Percentiles rank a stretch among this genome's conserved stretches.
These are phyloP conservation scores for Colletotrichum falcatum DNA, from an alignment of 2,329 filamentous ascomycete genomes.

Conservation along the genomic window DNA sequence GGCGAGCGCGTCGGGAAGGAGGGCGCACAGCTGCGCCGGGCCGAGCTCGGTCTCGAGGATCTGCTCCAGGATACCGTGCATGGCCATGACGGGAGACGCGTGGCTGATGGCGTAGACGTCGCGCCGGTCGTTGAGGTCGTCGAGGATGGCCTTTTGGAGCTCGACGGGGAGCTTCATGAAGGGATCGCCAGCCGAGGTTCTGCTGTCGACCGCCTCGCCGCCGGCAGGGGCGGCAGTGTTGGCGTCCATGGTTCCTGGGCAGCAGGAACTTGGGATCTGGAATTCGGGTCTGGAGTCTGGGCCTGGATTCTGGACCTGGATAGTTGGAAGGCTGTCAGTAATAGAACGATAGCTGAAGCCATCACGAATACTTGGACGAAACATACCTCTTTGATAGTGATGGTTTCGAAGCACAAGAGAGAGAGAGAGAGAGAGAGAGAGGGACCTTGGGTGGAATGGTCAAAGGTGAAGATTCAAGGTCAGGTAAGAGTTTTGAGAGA, in stretches of 20 bases:
- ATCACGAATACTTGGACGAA: no score
- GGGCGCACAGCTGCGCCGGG: background rate
- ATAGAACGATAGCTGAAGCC: no score
- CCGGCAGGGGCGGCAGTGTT: background rate
- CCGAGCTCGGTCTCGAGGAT: background rate
- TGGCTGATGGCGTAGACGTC: background rate
- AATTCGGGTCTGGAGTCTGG: no score
- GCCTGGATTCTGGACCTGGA: no score
- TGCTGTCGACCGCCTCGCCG: background rate
- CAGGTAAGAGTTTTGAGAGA: no score
- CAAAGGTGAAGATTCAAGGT: background rate
- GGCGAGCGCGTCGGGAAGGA: background rate
- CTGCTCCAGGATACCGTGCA: no score
- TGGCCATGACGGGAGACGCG: background rate
- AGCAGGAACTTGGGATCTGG: fast-evolving
- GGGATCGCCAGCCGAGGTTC: background rate
- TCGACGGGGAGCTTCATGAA: background rate
- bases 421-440: no score
- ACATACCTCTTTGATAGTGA: background rate
- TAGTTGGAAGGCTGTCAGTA: background rate
- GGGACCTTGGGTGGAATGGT: background rate
- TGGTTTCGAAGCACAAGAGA: background rate
- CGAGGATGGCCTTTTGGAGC: background rate
- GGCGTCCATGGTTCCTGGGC: background rate
- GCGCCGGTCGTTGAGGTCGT: background rate